A percentile compares a stretch with the other conserved stretches of the same genome.
phyloP scores from a whole-genome alignment of 768 basidiomycete genomes.

The Mycena crocata region DNA sequence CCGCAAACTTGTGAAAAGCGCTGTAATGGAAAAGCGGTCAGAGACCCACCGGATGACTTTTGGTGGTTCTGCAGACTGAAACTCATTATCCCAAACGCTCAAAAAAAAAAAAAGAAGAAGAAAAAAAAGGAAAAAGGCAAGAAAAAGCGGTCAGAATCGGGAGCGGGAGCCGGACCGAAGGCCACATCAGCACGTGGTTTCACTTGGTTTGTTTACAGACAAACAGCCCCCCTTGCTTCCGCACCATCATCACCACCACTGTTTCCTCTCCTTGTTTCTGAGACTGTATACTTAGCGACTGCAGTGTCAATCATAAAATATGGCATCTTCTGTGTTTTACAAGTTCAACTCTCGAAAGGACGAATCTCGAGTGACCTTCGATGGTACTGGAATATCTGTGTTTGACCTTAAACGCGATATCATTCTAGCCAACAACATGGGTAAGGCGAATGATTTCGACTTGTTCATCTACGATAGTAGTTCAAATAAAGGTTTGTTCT shows the following conservation, averaged over 20 bases:
- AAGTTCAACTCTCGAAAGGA: slow-evolving; percentile 95
- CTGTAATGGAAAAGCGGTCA: too few relatives aligned
- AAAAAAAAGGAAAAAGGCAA: too few relatives aligned
- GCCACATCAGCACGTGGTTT: too few relatives aligned
- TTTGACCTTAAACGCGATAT: slow-evolving; percentile 99
- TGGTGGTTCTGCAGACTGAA: too few relatives aligned
- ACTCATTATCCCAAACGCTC: too few relatives aligned
- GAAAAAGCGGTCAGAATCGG: too few relatives aligned
- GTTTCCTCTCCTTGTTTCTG: slow-evolving; percentile 16
- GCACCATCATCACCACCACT: slow-evolving; percentile 5
- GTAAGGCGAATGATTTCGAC: slow-evolving; percentile 98
- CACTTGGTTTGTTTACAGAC: too few relatives aligned
- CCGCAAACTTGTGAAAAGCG: too few relatives aligned
- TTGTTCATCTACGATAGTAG: slow-evolving; percentile 86
- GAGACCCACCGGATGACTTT: too few relatives aligned
- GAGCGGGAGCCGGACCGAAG: too few relatives aligned
- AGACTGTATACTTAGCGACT: slow-evolving; percentile 41
- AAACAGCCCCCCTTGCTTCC: too few relatives aligned
- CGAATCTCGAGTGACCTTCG: slow-evolving; percentile 96
- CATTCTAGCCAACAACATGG: slow-evolving; percentile 94
- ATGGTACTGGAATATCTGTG: slow-evolving; percentile 98
- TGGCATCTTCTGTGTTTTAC: slow-evolving; percentile 98
- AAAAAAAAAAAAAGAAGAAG: too few relatives aligned
- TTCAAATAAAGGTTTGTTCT: slow-evolving; percentile 85
- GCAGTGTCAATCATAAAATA: slow-evolving; percentile 57